These are phyloP conservation scores for Salix arbutifolia DNA, from an alignment of 345 rosid genomes.

Conservation along the genomic window DNA sequence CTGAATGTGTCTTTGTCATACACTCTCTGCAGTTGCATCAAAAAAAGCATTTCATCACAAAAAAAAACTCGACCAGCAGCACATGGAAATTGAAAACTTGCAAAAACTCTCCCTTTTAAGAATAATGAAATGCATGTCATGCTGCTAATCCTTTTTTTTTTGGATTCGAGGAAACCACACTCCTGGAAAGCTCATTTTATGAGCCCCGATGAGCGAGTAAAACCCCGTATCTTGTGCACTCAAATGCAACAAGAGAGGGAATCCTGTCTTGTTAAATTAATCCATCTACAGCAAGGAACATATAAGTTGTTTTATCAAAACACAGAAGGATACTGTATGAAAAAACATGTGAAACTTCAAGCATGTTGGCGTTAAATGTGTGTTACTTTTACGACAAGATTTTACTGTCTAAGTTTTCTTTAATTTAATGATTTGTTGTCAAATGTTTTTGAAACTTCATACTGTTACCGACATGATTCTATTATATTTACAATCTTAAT, in stretches of 20 bases:
- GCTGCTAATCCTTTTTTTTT: not conserved
- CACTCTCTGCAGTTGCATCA: constrained; percentile 39
- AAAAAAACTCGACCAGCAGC: not conserved
- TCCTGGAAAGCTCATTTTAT: too few relatives aligned
- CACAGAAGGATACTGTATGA: not conserved
- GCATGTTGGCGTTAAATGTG: not conserved
- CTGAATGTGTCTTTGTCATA: constrained; percentile 66
- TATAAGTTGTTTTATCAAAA: not conserved
- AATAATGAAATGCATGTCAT: not conserved
- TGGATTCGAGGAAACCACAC: too few relatives aligned
- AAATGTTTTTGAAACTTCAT: too few relatives aligned
- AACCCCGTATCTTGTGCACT: not conserved
- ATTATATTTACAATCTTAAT: too few relatives aligned
- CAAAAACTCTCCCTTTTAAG: not conserved
- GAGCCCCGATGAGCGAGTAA: too few relatives aligned
- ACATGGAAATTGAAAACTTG: not conserved
- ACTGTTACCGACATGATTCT: too few relatives aligned
- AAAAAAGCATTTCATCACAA: not conserved
- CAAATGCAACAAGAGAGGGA: not conserved
- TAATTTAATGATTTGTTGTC: too few relatives aligned
- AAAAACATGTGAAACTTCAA: not conserved
- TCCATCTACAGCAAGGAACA: not conserved
- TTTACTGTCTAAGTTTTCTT: too few relatives aligned
- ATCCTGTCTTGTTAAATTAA: not conserved
- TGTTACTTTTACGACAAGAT: not conserved